Conservation (phyloP, 2,329 filamentous ascomycete genomes). For the Aspergillus ustus region DNA sequence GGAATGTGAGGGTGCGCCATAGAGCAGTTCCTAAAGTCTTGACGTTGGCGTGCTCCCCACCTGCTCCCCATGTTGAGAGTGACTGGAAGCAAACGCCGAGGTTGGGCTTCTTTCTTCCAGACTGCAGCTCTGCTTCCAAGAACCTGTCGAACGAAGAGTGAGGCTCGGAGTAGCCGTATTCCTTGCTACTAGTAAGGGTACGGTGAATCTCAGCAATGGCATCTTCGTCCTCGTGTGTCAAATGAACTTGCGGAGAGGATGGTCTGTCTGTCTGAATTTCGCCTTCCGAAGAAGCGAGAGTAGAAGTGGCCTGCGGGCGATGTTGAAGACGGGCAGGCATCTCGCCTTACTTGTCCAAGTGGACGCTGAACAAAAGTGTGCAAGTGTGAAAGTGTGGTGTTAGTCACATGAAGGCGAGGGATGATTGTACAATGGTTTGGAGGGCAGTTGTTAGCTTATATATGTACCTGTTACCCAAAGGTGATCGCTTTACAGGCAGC, state of each 20-base stretch:
- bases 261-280: conserved; percentile 16
- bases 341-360: conserved; percentile 5
- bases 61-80: conserved; percentile 71
- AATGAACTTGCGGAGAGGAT: conserved; percentile 32
- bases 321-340: conserved; percentile 37
- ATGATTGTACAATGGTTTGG: neutral
- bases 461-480: conserved; percentile 2
- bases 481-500: neutral
- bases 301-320: conserved; percentile 26
- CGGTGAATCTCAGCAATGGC: conserved; percentile 38
- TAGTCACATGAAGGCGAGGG: neutral
- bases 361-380: neutral
- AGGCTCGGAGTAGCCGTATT: conserved; percentile 34
- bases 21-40: conserved; percentile 72
- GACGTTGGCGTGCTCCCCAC: conserved; percentile 65
- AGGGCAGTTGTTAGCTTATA: neutral
- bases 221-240: conserved; percentile 35
- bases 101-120: conserved; percentile 67
- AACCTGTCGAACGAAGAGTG: conserved; percentile 71
- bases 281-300: conserved; percentile 27
- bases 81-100: conserved; percentile 75
- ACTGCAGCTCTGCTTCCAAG: conserved; percentile 70
- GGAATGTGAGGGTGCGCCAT: conserved; percentile 74
- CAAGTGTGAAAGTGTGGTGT: no score
- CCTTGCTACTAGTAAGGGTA: conserved; percentile 31